These are phyloP conservation scores for Lepidium didymum DNA, from an alignment of 345 rosid genomes.

Conservation along the genomic window DNA sequence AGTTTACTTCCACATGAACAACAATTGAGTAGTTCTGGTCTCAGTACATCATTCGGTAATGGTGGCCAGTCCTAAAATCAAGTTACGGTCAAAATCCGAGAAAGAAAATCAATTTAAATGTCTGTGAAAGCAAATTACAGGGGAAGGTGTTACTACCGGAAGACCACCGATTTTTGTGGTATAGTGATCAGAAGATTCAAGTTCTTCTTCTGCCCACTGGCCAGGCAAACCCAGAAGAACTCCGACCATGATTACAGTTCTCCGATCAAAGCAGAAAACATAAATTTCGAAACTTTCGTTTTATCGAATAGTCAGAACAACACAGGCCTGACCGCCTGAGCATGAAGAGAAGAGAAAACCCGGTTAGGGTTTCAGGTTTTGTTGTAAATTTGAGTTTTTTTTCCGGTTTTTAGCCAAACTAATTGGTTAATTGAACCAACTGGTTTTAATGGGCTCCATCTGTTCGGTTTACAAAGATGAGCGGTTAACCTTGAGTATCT, in stretches of 20 bases:
- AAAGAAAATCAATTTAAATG: not conserved
- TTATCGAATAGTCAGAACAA: not conserved
- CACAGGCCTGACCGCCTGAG: not conserved
- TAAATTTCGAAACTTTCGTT: not conserved
- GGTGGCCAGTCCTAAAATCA: slow-evolving; percentile 78
- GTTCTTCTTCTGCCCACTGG: slow-evolving; percentile 64
- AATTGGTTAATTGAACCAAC: not conserved
- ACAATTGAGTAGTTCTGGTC: slow-evolving; percentile 39
- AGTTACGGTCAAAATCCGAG: not conserved
- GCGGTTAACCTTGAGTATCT: not conserved
- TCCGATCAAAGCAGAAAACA: not conserved
- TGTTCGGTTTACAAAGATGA: not conserved
- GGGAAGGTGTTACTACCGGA: slow-evolving; percentile 43
- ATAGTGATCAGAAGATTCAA: slow-evolving; percentile 66
- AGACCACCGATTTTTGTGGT: slow-evolving; percentile 81
- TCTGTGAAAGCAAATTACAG: not conserved
- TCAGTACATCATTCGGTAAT: slow-evolving; percentile 36
- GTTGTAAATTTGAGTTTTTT: not conserved
- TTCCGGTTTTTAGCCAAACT: not conserved
- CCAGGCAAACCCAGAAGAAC: slow-evolving; percentile 72
- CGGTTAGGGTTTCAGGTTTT: slow-evolving; percentile 9
- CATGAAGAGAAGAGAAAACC: not conserved
- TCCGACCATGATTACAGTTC: slow-evolving; percentile 25
- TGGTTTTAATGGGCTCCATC: not conserved
- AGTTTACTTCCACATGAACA: slow-evolving; percentile 51